Percentiles rank a stretch among this genome's conserved stretches.
Conservation (phyloP, 768 basidiomycete species). For the Boletus rubroflammeus region DNA sequence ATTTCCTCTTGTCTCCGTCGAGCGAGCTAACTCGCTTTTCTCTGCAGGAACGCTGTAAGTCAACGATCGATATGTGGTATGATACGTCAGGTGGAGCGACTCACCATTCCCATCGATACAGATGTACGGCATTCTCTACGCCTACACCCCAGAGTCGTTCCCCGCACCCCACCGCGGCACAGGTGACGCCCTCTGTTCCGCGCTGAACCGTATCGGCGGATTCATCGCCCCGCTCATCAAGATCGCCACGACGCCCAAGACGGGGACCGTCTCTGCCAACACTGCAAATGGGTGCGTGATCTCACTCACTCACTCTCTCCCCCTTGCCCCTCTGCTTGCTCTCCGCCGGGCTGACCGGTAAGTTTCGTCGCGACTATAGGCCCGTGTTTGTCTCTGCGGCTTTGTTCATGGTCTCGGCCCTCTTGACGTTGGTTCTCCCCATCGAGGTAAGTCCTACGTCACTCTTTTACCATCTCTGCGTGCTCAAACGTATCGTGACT, state of each 20-base stretch:
- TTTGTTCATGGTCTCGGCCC: constrained; percentile 40
- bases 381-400: constrained; percentile 49
- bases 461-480: background rate
- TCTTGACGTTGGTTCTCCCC: constrained; percentile 41
- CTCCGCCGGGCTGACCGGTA: background rate
- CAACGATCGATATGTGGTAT: background rate
- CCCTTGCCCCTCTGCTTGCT: background rate
- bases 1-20: too few relatives aligned
- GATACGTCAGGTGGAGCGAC: background rate
- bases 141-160: constrained; percentile 60
- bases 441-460: constrained; percentile 38
- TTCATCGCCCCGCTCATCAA: constrained; percentile 49
- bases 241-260: constrained; percentile 38
- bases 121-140: constrained; percentile 54
- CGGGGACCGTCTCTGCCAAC: constrained; percentile 29
- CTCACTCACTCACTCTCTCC: too few relatives aligned
- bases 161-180: constrained; percentile 55
- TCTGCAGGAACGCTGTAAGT: constrained; percentile 35
- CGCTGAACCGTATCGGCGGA: constrained; percentile 47
- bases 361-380: constrained; percentile 8
- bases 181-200: constrained; percentile 47
- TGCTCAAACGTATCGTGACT: background rate
- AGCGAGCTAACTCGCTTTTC: background rate
- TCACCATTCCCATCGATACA: background rate
- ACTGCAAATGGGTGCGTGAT: constrained; percentile 36